Base-by-base conservation (phyloP, 2,329 filamentous ascomycete species). In the Colletotrichum sp. region DNA sequence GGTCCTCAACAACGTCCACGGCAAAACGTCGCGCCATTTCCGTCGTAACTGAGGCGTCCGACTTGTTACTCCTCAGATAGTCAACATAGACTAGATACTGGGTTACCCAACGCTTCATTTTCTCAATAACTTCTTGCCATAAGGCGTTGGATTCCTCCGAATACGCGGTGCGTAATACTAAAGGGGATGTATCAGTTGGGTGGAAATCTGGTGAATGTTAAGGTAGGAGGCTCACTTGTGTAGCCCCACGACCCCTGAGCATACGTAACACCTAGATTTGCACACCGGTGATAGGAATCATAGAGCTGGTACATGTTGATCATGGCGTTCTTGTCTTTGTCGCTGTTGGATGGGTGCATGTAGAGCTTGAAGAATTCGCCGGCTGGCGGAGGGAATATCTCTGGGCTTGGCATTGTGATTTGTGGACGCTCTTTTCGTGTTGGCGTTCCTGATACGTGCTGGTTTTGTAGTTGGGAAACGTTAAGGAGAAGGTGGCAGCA, bases 101-200 rank as follows among this genome's bases (percentile, higher is more conserved):
- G 18, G 39, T 44, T 12, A 44, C 8, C 39, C 39, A 44, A 3
- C 5, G 18, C 39, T 44, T 44, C 39, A 12, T 44, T n/a, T 44
- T 44, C 0, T n/a, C 39, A 44, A 44, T 0, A 0, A 10, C 18
- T 10, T 6, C 18, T n/a, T 12, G 39, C 39, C 39, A 44, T n/a
- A 44, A n/a, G 1, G 9, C 39, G 18, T 12, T n/a, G 18, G 39
- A 44, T 44, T 44, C 39, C 0, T 44, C 39, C 18, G 18, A 44
- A 44, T 44, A 44, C 5, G 9, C 18, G 16, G 39, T 44, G 39
- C 39, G 39, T 4, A 44, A 10, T 44, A 44, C 39, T 44, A 0
- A n/a, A n/a, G 39, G 18, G 39, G 1, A 44, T 44, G 18, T 12
- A n/a, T n/a, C 39, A 44, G 18, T 44, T 44, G 1, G 3, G 5